These are phyloP conservation scores for Leonotis leonurus DNA, from an alignment of 257 asterid species.

Conservation along the genomic window DNA sequence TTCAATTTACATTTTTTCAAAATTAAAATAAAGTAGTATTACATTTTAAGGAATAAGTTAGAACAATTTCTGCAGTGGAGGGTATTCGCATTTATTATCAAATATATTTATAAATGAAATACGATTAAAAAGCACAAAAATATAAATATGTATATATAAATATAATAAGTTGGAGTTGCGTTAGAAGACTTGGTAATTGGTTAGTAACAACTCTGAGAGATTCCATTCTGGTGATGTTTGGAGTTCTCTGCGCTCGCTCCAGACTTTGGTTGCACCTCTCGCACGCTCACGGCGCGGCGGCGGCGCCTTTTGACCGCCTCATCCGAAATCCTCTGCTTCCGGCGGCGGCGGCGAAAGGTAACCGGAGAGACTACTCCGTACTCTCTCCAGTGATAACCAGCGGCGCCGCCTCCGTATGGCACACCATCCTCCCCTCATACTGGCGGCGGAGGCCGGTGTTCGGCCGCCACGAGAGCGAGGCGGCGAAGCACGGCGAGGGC, in stretches of 20 bases:
- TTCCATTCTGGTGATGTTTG: constrained; percentile 76
- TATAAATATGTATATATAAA: not conserved
- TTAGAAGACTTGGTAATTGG: not conserved
- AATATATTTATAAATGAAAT: no score
- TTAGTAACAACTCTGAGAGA: not conserved
- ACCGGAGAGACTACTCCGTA: not conserved
- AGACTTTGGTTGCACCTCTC: constrained; percentile 50
- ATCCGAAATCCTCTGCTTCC: not conserved
- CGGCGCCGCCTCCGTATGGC: constrained; percentile 67
- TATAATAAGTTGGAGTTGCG: not conserved
- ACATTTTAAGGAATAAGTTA: no score
- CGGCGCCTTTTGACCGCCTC: constrained; percentile 38
- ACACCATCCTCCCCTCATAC: constrained; percentile 53
- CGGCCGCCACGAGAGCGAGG: constrained; percentile 37
- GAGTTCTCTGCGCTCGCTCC: constrained; percentile 65
- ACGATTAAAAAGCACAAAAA: no score
- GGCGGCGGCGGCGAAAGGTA: not conserved
- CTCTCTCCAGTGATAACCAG: constrained; percentile 17
- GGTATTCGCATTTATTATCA: not conserved
- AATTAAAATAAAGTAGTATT: no score
- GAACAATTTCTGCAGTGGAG: no score
- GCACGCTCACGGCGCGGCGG: constrained; percentile 32
- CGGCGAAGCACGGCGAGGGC: constrained; percentile 53
- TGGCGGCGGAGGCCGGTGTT: constrained; percentile 34
- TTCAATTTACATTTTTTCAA: not conserved